phyloP scores from a whole-genome alignment of 2,329 filamentous ascomycete genomes.

The Bertia moriformis region DNA sequence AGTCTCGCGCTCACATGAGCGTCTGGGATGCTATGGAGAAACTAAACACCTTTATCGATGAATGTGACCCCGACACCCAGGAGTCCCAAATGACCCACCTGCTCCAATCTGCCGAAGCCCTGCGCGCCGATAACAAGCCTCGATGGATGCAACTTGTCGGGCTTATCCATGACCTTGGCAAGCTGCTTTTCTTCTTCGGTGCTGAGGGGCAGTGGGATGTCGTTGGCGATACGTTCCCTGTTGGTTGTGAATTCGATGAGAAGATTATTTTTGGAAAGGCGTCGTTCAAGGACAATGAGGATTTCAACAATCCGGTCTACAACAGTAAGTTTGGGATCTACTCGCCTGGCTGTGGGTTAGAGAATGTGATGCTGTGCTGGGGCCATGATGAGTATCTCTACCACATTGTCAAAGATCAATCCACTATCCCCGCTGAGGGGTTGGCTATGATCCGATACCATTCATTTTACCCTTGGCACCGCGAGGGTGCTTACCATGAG shows the following conservation, averaged over 20 bases:
- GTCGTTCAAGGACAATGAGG: conserved; percentile 65
- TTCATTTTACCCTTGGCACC: conserved; percentile 86
- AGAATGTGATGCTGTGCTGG: conserved; percentile 82
- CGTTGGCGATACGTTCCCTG: conserved; percentile 72
- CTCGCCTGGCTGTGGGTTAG: conserved; percentile 61
- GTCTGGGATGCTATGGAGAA: conserved; percentile 89
- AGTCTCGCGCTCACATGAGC: conserved; percentile 55
- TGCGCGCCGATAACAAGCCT: conserved; percentile 70
- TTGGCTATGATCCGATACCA: conserved; percentile 90
- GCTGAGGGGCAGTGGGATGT: conserved; percentile 88
- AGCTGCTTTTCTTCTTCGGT: conserved; percentile 67
- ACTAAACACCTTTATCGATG: conserved; percentile 79
- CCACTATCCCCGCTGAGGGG: conserved; percentile 62
- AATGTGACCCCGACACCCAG: conserved; percentile 76
- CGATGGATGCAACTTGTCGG: conserved; percentile 71
- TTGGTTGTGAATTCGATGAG: conserved; percentile 61
- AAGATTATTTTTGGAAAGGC: conserved; percentile 65
- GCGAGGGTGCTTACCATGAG: conserved; percentile 62
- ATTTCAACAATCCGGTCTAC: conserved; percentile 58
- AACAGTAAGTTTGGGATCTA: conserved; percentile 69
- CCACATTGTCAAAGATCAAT: conserved; percentile 73
- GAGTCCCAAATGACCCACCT: conserved; percentile 83
- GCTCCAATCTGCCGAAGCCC: conserved; percentile 76
- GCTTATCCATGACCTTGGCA: conserved; percentile 67
- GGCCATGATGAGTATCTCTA: conserved; percentile 82